Percentiles rank a stretch among this genome's conserved stretches.
phyloP scores from a whole-genome alignment of 257 asterid genomes.

The Coffea canephora region DNA sequence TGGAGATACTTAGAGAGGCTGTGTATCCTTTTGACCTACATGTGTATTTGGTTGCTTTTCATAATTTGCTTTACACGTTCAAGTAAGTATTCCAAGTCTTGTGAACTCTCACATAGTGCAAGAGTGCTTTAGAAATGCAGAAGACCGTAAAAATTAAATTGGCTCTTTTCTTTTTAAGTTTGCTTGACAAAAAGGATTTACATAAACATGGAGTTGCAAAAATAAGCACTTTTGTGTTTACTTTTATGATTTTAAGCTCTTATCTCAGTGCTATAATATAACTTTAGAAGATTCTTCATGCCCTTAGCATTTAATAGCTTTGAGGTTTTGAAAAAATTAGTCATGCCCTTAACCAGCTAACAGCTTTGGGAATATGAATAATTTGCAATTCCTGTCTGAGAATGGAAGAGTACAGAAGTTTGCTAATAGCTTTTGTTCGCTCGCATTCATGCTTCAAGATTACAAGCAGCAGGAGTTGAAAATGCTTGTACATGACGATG shows the following conservation, averaged over 20 bases:
- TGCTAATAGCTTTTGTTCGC: slow-evolving; percentile 97
- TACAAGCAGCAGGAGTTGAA: slow-evolving; percentile 33
- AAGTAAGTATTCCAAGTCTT: no score
- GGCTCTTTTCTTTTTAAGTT: slow-evolving; percentile 3
- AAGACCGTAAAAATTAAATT: not conserved
- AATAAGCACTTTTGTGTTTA: not conserved
- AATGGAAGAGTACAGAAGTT: slow-evolving; percentile 95
- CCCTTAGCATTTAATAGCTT: slow-evolving; percentile 66
- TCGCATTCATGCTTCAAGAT: slow-evolving; percentile 86
- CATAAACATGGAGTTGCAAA: not conserved
- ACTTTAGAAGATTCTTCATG: slow-evolving; percentile 22
- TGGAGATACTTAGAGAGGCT: slow-evolving; percentile 95
- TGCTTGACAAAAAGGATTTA: not conserved
- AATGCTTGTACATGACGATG: slow-evolving; percentile 30
- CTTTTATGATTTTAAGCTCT: not conserved
- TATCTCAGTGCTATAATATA: slow-evolving; percentile 9
- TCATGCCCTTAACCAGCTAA: slow-evolving; percentile 57
- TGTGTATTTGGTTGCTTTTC: no score
- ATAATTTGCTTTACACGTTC: no score
- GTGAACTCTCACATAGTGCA: not conserved
- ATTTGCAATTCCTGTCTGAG: slow-evolving; percentile 93
- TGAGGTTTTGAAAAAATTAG: slow-evolving; percentile 59
- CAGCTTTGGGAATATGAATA: slow-evolving; percentile 92
- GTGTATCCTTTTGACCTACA: slow-evolving; percentile 73
- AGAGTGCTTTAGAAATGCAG: not conserved